phyloP scores from a whole-genome alignment of 129 eudicot species.

The Apium graveolens region DNA sequence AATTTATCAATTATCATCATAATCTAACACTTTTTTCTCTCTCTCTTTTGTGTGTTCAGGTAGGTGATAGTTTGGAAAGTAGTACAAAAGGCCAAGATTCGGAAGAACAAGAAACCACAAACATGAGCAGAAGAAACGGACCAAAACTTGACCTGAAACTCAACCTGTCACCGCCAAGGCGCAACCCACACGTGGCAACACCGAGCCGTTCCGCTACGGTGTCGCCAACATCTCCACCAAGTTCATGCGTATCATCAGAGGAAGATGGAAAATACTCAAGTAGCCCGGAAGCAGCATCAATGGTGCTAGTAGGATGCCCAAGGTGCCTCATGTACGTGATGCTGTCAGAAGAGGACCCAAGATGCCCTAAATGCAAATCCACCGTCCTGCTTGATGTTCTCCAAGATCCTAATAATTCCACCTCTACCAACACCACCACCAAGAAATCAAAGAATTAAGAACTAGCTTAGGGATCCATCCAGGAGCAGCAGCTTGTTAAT shows the following conservation, averaged over 20 bases:
- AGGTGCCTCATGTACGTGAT: slow-evolving; percentile 87
- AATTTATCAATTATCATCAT: not conserved
- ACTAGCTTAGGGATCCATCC: not conserved
- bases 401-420: not conserved
- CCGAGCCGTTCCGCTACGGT: slow-evolving; percentile 42
- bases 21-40: not conserved
- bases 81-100: slow-evolving; percentile 2
- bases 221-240: slow-evolving; percentile 53
- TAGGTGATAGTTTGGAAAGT: slow-evolving; percentile 2
- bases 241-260: slow-evolving; percentile 86
- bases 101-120: not conserved
- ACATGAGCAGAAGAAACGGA: slow-evolving; percentile 47
- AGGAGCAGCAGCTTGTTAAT: not conserved
- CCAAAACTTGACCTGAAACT: slow-evolving; percentile 65
- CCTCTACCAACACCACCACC: not conserved
- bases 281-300: slow-evolving; percentile 76
- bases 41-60: not conserved
- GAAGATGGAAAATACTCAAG: slow-evolving; percentile 39
- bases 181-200: slow-evolving; percentile 31
- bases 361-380: slow-evolving; percentile 91
- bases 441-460: slow-evolving; percentile 4
- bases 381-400: slow-evolving; percentile 63
- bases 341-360: slow-evolving; percentile 67
- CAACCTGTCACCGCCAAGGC: slow-evolving; percentile 60
- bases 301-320: slow-evolving; percentile 88